Percentiles rank a stretch among this genome's conserved stretches.
Evolutionary conservation across 2,329 filamentous ascomycete genomes (phyloP).

Genomic region (Phialophora tarda): DNA sequence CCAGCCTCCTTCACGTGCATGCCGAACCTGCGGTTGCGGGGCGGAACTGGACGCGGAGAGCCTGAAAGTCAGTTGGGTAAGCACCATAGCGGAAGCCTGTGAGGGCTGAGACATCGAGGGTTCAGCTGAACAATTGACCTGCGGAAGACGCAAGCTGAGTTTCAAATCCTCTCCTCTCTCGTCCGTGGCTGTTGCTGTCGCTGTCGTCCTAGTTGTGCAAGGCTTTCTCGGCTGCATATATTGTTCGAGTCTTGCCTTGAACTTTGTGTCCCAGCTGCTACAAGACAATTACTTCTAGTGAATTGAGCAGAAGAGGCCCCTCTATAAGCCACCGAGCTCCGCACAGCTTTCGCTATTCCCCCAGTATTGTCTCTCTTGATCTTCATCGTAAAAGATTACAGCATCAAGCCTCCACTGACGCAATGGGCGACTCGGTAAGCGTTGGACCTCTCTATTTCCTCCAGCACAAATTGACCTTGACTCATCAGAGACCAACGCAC

Average conservation of each 20-base stretch:
- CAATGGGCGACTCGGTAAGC: conserved; percentile 33
- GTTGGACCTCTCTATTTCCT: neutral
- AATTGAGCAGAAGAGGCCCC: neutral
- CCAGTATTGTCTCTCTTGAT: neutral
- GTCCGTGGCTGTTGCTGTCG: neutral
- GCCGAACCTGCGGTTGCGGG: neutral
- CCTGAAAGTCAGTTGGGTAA: conserved; percentile 13
- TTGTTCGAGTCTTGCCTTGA: conserved; percentile 7
- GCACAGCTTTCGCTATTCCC: neutral
- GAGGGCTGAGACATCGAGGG: conserved; percentile 16
- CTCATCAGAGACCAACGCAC: conserved; percentile 39
- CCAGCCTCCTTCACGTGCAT: conserved; percentile 20
- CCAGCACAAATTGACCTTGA: conserved; percentile 17
- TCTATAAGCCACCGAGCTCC: neutral
- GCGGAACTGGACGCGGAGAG: conserved; percentile 19
- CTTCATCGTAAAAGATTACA: neutral
- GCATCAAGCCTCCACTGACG: neutral
- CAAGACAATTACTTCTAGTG: neutral
- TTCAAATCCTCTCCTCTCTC: conserved; percentile 12
- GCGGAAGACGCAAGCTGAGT: conserved; percentile 16
- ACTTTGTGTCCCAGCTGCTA: conserved; percentile 6
- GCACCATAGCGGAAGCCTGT: conserved; percentile 8
- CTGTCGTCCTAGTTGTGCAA: neutral
- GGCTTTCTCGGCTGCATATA: conserved; percentile 8
- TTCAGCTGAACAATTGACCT: conserved; percentile 21